phyloP scores from a whole-genome alignment of 768 basidiomycete species.

The Inosperma sp. region DNA sequence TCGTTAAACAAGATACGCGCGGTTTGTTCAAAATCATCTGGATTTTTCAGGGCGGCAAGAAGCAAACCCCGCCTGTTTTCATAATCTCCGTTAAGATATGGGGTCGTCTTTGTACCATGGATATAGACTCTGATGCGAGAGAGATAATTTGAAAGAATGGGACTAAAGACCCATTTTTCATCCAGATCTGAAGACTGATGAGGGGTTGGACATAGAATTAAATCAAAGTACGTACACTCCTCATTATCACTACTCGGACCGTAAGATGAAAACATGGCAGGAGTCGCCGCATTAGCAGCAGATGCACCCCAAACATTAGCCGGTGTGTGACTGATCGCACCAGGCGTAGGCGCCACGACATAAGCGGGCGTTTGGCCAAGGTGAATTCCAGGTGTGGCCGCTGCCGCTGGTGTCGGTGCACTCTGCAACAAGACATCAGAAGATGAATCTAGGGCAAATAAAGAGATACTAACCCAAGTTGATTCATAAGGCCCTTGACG shows the following conservation, averaged over 20 bases:
- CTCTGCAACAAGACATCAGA: slow-evolving; percentile 26
- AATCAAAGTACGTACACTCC: slow-evolving; percentile 5
- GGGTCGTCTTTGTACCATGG: slow-evolving; percentile 29
- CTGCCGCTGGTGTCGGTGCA: slow-evolving; percentile 51
- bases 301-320: slow-evolving; percentile 20
- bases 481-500: slow-evolving; percentile 10
- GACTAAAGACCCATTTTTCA: slow-evolving; percentile 41
- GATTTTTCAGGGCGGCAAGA: slow-evolving; percentile 29
- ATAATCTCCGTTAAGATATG: slow-evolving; percentile 36
- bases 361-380: slow-evolving; percentile 34
- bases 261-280: slow-evolving; percentile 19
- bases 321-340: slow-evolving; percentile 30
- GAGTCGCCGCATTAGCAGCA: slow-evolving; percentile 33
- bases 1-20: slow-evolving; percentile 31
- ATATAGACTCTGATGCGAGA: slow-evolving; percentile 38
- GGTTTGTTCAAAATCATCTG: slow-evolving; percentile 33
- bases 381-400: slow-evolving; percentile 38
- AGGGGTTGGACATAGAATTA: slow-evolving; percentile 6
- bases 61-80: slow-evolving; percentile 31
- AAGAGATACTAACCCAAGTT: slow-evolving; percentile 25
- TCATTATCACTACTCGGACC: slow-evolving; percentile 12
- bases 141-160: slow-evolving; percentile 25
- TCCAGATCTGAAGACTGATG: slow-evolving; percentile 26
- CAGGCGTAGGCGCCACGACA: slow-evolving; percentile 33
- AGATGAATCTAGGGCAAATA: slow-evolving; percentile 1